These are phyloP conservation scores for Oryza glumipatula DNA, from an alignment of 176 grass and related monocot species.

Conservation along the genomic window DNA sequence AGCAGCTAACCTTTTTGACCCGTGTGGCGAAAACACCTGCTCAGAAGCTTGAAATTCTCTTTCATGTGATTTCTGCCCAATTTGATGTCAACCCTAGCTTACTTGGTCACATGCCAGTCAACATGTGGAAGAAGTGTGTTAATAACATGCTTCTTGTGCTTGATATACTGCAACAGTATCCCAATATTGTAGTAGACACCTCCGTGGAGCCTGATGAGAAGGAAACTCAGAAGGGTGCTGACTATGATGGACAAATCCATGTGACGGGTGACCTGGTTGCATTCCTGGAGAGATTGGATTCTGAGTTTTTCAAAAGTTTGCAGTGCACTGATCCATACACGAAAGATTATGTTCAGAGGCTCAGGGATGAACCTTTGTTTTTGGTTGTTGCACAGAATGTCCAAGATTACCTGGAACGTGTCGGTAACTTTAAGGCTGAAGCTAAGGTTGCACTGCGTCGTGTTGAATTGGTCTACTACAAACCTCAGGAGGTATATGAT, in stretches of 20 bases:
- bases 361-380: constrained; percentile 89
- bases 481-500: constrained; percentile 97
- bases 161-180: constrained; percentile 89
- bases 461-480: constrained; percentile 93
- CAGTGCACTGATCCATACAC: constrained; percentile 86
- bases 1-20: constrained; percentile 90
- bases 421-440: constrained; percentile 75
- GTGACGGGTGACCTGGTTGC: constrained; percentile 88
- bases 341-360: constrained; percentile 92
- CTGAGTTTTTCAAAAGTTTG: constrained; percentile 91
- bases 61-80: constrained; percentile 89
- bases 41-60: constrained; percentile 91
- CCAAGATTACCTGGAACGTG: constrained; percentile 81
- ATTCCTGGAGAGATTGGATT: constrained; percentile 85
- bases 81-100: constrained; percentile 98
- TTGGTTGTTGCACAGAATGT: constrained; percentile 91
- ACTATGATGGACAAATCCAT: constrained; percentile 68
- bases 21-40: constrained; percentile 92
- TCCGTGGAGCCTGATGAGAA: constrained; percentile 71
- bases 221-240: constrained; percentile 80
- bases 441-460: constrained; percentile 79
- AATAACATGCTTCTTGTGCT: constrained; percentile 86
- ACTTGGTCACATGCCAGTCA: constrained; percentile 92
- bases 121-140: constrained; percentile 94
- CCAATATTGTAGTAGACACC: constrained; percentile 90